These are phyloP conservation scores for Magnusiomyces clavatus DNA, from an alignment of 1,139 yeast species.

Conservation along the genomic window DNA sequence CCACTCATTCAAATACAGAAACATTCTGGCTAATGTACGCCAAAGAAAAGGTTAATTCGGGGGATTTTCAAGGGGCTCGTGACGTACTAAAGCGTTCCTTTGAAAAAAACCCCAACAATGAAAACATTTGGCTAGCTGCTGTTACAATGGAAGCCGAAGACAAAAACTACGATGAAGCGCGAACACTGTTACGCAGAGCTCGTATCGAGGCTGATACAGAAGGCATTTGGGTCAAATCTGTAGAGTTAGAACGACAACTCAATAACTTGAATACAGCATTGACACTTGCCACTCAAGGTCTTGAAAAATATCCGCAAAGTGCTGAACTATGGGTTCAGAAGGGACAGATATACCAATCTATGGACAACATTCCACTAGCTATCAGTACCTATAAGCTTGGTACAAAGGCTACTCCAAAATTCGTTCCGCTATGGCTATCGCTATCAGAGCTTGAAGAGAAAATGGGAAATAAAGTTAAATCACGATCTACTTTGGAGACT, in stretches of 20 bases:
- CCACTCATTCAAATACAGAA: conserved; percentile 42
- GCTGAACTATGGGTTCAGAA: conserved; percentile 51
- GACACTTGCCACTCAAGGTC: conserved; percentile 38
- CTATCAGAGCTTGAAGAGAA: conserved; percentile 45
- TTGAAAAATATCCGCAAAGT: conserved; percentile 40
- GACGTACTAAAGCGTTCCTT: conserved; percentile 45
- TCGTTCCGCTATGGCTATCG: conserved; percentile 47
- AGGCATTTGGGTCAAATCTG: conserved; percentile 57
- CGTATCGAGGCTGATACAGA: conserved; percentile 32
- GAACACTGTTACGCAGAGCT: conserved; percentile 39
- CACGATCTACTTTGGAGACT: conserved; percentile 66
- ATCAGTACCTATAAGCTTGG: conserved; percentile 45
- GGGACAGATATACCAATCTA: conserved; percentile 43
- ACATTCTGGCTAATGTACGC: conserved; percentile 63
- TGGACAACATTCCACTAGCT: conserved; percentile 35
- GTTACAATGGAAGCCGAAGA: conserved; percentile 52
- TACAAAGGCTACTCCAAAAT: conserved; percentile 40
- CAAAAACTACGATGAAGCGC: conserved; percentile 37
- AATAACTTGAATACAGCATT: conserved; percentile 35
- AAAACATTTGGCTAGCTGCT: conserved; percentile 63
- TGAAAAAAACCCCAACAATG: conserved; percentile 38
- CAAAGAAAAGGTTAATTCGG: conserved; percentile 51
- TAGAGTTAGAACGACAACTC: conserved; percentile 45
- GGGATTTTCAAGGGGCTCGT: conserved; percentile 48
- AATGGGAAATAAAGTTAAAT: conserved; percentile 42